A percentile compares a stretch with the other conserved stretches of the same genome.
phyloP scores from a whole-genome alignment of 176 grass and related monocot species.

The Oryza glumipatula region DNA sequence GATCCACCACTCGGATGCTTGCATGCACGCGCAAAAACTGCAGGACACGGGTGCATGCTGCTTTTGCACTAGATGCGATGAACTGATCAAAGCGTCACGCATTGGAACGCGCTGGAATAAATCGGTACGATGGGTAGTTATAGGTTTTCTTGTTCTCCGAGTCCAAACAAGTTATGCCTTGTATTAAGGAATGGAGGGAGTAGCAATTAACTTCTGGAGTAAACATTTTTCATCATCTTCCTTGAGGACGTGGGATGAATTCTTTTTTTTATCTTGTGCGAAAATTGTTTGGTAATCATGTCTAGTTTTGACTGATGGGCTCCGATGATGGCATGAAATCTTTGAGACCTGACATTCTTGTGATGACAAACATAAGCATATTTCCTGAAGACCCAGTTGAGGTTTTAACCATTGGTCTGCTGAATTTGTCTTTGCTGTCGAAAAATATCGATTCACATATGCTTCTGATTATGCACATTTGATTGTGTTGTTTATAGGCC shows the following conservation, averaged over 20 bases:
- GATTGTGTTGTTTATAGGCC: background rate
- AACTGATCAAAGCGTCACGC: too few relatives aligned
- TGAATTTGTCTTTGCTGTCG: background rate
- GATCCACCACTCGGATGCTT: too few relatives aligned
- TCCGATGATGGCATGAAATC: slow-evolving; percentile 44
- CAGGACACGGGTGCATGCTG: too few relatives aligned
- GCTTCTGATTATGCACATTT: background rate
- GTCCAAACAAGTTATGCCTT: too few relatives aligned
- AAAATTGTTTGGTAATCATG: background rate
- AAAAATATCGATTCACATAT: background rate
- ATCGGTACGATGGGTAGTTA: too few relatives aligned
- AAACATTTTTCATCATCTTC: background rate
- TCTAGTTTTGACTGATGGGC: background rate
- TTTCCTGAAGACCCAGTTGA: background rate
- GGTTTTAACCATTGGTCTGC: background rate
- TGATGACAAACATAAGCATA: slow-evolving; percentile 45
- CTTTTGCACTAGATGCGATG: too few relatives aligned
- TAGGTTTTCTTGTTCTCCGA: too few relatives aligned
- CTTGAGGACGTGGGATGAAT: background rate
- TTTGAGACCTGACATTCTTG: slow-evolving; percentile 42
- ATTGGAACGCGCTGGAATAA: too few relatives aligned
- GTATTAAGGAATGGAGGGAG: too few relatives aligned
- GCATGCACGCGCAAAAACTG: too few relatives aligned
- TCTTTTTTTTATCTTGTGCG: background rate
- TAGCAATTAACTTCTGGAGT: too few relatives aligned